Base-by-base conservation (phyloP, 768 basidiomycete genomes). In the Daedalea quercina region DNA sequence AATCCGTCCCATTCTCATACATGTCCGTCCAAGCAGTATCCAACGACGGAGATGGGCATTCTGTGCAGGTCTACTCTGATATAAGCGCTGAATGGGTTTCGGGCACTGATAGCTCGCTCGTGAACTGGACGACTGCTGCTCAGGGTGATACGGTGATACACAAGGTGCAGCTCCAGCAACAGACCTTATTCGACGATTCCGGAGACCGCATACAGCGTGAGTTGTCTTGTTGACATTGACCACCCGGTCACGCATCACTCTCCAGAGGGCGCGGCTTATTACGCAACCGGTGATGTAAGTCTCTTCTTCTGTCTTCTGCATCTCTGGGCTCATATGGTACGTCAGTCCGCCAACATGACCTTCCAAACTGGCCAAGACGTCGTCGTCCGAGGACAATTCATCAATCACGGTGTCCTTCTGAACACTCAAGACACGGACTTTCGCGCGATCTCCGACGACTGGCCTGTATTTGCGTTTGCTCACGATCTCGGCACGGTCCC, bases 181-280 rank as follows among this genome's bases (percentile, higher is more conserved):
- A 72, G 33, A 55, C 67, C 0, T 56, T 70, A 0, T 78, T 78
- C 60, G 65, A 70, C 0, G 84, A 85, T 61, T 60, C 73, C 43
- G 69, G 68, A 22, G 81, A 84, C 57, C 81, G 78, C 57, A 80
- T 78, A 3, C 76, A 81, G 70, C 76, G 82, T 80, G 57, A 61
- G 76, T 63, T 3, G 47, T 72, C 69, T 12, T 60, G 63, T 42
- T 7, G 25, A 15, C 54, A 54, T 43, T 55, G 28, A 31, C 4
- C 28, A 31, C 11, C 28, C 6, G 28, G 28, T 31, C 6, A 31
- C 28, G 11, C 6, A 11, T 4, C 11, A 11, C 20, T 19, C 8
- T 49, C 2, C 47, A 49, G 47, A 49, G 31, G 47, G 47, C 12
- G 9, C 12, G 20, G 17, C 24, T 6, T 19, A 44, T 3, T 43